phyloP scores from a whole-genome alignment of 306 rosid species.

The Vigna trinervia region DNA sequence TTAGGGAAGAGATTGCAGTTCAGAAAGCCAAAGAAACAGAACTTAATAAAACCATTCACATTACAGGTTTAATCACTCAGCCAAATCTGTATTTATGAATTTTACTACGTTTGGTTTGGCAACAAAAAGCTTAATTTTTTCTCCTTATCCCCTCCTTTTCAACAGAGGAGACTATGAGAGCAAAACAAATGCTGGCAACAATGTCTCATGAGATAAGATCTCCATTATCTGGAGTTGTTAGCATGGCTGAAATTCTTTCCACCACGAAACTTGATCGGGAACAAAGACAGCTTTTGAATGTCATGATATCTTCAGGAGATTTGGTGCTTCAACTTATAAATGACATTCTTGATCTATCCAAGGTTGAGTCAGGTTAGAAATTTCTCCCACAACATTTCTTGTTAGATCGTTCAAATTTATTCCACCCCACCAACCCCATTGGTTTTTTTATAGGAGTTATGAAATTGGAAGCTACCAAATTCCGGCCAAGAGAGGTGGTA shows the following conservation, averaged over 20 bases:
- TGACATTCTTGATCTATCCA: constrained; percentile 98
- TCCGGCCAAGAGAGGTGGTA: constrained; percentile 92
- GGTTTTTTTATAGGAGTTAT: constrained; percentile 70
- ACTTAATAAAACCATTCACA: constrained; percentile 94
- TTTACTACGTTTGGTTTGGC: constrained; percentile 23
- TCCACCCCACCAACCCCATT: not conserved
- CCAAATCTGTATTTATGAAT: constrained; percentile 35
- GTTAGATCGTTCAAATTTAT: constrained; percentile 30
- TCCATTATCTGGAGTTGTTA: constrained; percentile 93
- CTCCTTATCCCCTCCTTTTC: constrained; percentile 14
- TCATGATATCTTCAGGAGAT: constrained; percentile 98
- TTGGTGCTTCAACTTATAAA: constrained; percentile 97
- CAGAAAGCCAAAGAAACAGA: constrained; percentile 97
- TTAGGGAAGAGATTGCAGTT: constrained; percentile 91
- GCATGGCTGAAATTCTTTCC: constrained; percentile 96
- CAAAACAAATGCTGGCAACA: constrained; percentile 98
- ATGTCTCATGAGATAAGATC: constrained; percentile 99
- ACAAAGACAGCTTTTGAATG: constrained; percentile 85
- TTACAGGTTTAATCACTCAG: constrained; percentile 69
- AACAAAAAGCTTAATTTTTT: constrained; percentile 31
- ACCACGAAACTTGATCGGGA: constrained; percentile 87
- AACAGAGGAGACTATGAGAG: constrained; percentile 96
- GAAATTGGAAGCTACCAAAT: constrained; percentile 97
- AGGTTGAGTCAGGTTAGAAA: constrained; percentile 95
- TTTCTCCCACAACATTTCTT: constrained; percentile 24